phyloP scores from a whole-genome alignment of 1,284 basidiomycete genomes.

The Naganishia cerealis region DNA sequence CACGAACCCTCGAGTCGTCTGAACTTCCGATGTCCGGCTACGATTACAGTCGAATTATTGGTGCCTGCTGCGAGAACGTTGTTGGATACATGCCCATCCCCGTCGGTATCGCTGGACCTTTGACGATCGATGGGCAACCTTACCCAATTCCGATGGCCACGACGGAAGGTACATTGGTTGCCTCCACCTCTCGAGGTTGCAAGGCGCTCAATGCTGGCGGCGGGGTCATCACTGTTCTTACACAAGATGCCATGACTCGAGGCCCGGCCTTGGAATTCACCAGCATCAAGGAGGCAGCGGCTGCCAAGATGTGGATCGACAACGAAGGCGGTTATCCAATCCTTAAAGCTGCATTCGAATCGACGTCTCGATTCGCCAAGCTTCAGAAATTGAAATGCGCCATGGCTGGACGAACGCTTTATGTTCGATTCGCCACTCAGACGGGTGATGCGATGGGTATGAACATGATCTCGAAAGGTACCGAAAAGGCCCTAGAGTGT shows the following conservation, averaged over 20 bases:
- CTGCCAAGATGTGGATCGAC: constrained; percentile 86
- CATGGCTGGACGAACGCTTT: constrained; percentile 86
- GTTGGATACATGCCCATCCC: constrained; percentile 96
- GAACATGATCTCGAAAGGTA: constrained; percentile 99
- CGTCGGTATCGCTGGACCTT: constrained; percentile 92
- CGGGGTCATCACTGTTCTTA: constrained; percentile 90
- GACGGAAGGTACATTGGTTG: constrained; percentile 96
- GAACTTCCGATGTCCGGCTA: constrained; percentile 81
- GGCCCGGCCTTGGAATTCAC: constrained; percentile 98
- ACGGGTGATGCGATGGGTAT: constrained; percentile 99
- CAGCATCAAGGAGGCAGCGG: constrained; percentile 71
- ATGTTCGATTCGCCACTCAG: constrained; percentile 89
- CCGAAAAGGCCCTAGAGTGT: constrained; percentile 85
- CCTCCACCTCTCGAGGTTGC: constrained; percentile 94
- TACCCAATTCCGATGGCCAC: constrained; percentile 98
- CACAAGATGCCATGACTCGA: constrained; percentile 94
- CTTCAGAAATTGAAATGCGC: constrained; percentile 79
- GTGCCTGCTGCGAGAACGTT: constrained; percentile 99
- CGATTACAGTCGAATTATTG: constrained; percentile 91
- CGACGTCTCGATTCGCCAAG: constrained; percentile 85
- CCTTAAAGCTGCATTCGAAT: constrained; percentile 86
- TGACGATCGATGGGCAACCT: constrained; percentile 82
- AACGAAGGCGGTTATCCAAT: constrained; percentile 74
- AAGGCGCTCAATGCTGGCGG: constrained; percentile 96
- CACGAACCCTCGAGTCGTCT: constrained; percentile 80